Evolutionary conservation across 208 protist genomes (phyloP).

Genomic region (Balamuthia mandrillaris): DNA sequence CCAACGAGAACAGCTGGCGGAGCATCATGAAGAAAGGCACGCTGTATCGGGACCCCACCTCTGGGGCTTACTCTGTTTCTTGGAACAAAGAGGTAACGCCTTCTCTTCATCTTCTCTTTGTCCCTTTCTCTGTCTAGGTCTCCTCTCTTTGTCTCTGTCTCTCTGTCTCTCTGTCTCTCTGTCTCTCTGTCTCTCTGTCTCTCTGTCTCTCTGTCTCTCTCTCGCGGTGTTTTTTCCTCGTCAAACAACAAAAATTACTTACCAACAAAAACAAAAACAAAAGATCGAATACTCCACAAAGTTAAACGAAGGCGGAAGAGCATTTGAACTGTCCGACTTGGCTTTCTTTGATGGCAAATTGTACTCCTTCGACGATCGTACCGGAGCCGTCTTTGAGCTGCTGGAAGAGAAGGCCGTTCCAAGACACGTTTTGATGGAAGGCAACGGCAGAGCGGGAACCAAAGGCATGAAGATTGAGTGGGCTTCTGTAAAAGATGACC

Average conservation of each 20-base stretch:
- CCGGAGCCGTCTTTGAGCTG: conserved; percentile 50
- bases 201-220: neutral
- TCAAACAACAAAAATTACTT: neutral
- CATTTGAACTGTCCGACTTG: conserved; percentile 66
- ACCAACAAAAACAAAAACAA: no score
- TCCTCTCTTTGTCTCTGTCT: neutral
- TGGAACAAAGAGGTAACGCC: neutral
- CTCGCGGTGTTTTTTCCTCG: neutral
- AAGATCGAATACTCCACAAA: neutral
- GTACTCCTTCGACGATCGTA: conserved; percentile 57
- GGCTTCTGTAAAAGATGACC: conserved; percentile 60
- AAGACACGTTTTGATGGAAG: conserved; percentile 45
- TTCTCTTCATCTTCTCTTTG: neutral
- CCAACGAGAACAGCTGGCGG: conserved; percentile 32
- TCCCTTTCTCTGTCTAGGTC: neutral
- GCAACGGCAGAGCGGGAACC: conserved; percentile 46
- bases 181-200: neutral
- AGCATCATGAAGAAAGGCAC: conserved; percentile 18
- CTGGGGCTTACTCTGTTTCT: neutral
- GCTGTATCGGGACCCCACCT: conserved; percentile 25
- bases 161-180: neutral
- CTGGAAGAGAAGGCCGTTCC: conserved; percentile 11
- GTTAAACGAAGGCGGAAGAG: conserved; percentile 41
- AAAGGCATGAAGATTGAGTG: conserved; percentile 69
- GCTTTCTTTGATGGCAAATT: conserved; percentile 55